A percentile compares a stretch with the other conserved stretches of the same genome.
These are phyloP conservation scores for Xylona heveae DNA, from an alignment of 495 filamentous ascomycete species.

Conservation along the genomic window DNA sequence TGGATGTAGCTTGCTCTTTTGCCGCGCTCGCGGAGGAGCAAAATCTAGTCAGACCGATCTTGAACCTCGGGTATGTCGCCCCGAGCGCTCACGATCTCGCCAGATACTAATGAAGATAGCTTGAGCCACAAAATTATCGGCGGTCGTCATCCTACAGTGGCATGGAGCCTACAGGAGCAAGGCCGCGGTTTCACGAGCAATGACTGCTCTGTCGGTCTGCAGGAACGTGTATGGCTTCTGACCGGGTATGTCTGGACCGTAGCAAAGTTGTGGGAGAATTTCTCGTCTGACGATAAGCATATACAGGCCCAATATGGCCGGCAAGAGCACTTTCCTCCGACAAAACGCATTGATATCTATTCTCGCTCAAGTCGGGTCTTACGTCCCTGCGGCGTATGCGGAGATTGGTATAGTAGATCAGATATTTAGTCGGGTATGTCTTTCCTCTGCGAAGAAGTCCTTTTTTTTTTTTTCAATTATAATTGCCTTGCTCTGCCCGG, in stretches of 20 bases:
- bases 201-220: slow-evolving; percentile 54
- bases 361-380: slow-evolving; percentile 77
- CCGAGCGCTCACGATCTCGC: not conserved
- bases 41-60: slow-evolving; percentile 44
- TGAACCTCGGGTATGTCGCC: slow-evolving; percentile 24
- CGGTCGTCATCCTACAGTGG: slow-evolving; percentile 79
- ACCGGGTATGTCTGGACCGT: slow-evolving; percentile 31
- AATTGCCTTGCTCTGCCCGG: not conserved
- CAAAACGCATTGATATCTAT: slow-evolving; percentile 90
- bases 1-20: slow-evolving; percentile 69
- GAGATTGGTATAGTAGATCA: slow-evolving; percentile 76
- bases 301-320: slow-evolving; percentile 90
- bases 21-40: slow-evolving; percentile 57
- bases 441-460: no score
- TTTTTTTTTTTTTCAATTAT: no score
- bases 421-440: slow-evolving; percentile 52
- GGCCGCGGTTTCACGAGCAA: slow-evolving; percentile 73
- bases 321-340: slow-evolving; percentile 85
- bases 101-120: not conserved
- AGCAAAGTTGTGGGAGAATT: not conserved
- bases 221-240: slow-evolving; percentile 64
- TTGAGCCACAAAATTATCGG: slow-evolving; percentile 44
- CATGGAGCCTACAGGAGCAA: slow-evolving; percentile 53
- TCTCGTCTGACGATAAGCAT: no score
- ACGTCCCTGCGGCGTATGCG: slow-evolving; percentile 72